Percentiles rank a stretch among this genome's conserved stretches.
Evolutionary conservation across 441 rosid genomes (phyloP).

Genomic region (Hypseocharis bilobata): DNA sequence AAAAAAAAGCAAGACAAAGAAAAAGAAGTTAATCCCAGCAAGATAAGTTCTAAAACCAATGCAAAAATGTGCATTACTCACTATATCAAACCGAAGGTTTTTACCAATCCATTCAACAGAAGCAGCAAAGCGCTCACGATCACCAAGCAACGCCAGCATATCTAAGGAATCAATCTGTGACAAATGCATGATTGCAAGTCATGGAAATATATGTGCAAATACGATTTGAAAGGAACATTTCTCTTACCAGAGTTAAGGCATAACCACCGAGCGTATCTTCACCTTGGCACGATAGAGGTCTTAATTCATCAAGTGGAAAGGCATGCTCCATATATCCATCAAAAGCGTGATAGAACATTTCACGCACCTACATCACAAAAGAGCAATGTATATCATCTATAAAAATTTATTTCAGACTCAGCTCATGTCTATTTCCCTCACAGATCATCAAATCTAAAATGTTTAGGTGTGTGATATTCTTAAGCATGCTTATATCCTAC

Average conservation of each 20-base stretch:
- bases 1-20: neutral
- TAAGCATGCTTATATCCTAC: no score
- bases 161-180: constrained; percentile 86
- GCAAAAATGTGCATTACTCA: constrained; percentile 42
- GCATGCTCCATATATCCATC: constrained; percentile 94
- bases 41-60: constrained; percentile 7
- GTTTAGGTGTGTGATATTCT: neutral
- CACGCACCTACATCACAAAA: constrained; percentile 55
- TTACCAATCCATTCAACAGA: constrained; percentile 96
- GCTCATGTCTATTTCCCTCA: neutral
- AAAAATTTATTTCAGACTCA: neutral
- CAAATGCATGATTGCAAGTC: constrained; percentile 12
- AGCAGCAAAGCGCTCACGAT: constrained; percentile 56
- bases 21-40: constrained; percentile 7
- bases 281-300: constrained; percentile 75
- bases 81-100: constrained; percentile 91
- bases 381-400: neutral
- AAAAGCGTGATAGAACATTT: constrained; percentile 94
- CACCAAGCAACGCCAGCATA: constrained; percentile 81
- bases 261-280: constrained; percentile 93
- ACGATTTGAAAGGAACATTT: neutral
- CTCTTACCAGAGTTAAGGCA: constrained; percentile 75
- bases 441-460: neutral
- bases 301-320: constrained; percentile 87
- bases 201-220: neutral